Percentiles rank a stretch among this genome's conserved stretches.
Evolutionary conservation across 2,329 filamentous ascomycete genomes (phyloP).

Genomic region (Penicillium sp.): DNA sequence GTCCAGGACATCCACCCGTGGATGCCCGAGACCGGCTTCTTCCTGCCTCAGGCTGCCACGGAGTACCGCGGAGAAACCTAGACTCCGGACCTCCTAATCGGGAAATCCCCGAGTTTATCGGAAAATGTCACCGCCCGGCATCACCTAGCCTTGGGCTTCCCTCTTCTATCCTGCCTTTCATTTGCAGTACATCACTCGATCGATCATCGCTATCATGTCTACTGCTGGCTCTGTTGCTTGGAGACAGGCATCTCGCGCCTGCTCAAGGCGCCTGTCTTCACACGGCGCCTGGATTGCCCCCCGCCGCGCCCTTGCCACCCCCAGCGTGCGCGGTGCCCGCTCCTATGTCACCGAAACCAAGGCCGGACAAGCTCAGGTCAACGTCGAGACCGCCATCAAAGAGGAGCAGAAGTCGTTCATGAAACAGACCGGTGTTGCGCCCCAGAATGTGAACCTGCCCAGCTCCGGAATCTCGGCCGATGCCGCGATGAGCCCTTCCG

Average conservation of each 20-base stretch:
- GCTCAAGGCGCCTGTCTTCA: slow-evolving; percentile 55
- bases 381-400: slow-evolving; percentile 80
- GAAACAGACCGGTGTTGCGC: slow-evolving; percentile 58
- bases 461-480: slow-evolving; percentile 62
- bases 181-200: slow-evolving; percentile 5
- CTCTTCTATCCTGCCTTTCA: slow-evolving; percentile 33
- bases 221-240: slow-evolving; percentile 69
- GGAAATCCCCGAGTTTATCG: slow-evolving; percentile 27
- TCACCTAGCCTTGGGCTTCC: neutral
- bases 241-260: slow-evolving; percentile 71
- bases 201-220: slow-evolving; percentile 56
- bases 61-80: slow-evolving; percentile 19
- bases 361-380: slow-evolving; percentile 70
- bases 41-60: slow-evolving; percentile 10
- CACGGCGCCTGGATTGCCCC: slow-evolving; percentile 44
- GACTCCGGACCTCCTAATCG: slow-evolving; percentile 16
- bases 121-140: slow-evolving; percentile 22
- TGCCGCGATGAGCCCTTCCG: slow-evolving; percentile 78
- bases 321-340: slow-evolving; percentile 46
- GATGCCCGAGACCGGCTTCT: neutral
- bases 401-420: slow-evolving; percentile 81
- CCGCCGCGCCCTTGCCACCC: slow-evolving; percentile 45
- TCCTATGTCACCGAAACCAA: slow-evolving; percentile 84
- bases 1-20: too few species aligned
- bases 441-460: slow-evolving; percentile 63